Conservation (phyloP, 2,329 filamentous ascomycete genomes). For the Aspergillus candidus region DNA sequence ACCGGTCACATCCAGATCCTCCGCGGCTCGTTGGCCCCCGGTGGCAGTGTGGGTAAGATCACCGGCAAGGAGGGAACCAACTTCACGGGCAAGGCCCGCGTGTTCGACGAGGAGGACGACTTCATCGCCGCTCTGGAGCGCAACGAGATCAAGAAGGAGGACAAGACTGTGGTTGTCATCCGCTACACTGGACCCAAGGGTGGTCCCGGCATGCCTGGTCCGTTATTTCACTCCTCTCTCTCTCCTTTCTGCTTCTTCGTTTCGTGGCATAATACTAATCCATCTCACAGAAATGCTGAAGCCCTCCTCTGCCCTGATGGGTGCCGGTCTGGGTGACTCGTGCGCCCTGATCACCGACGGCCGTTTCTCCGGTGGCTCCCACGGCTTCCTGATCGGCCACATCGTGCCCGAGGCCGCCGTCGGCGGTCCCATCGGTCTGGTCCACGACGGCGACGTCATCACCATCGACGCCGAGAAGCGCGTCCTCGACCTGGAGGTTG, state of each 20-base stretch:
- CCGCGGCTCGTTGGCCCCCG: conserved; percentile 62
- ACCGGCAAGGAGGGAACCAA: conserved; percentile 66
- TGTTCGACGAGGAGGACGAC: conserved; percentile 63
- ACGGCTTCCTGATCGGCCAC: conserved; percentile 83
- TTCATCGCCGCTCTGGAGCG: conserved; percentile 63
- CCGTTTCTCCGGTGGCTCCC: conserved; percentile 59
- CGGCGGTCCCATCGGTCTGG: conserved; percentile 76
- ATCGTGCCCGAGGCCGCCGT: conserved; percentile 83
- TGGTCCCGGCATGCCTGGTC: conserved; percentile 61
- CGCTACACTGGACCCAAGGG: conserved; percentile 69
- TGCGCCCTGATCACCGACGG: conserved; percentile 69
- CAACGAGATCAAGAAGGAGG: conserved; percentile 65
- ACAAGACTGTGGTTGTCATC: conserved; percentile 71
- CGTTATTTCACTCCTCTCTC: conserved; percentile 1
- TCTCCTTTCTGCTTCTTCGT: not conserved
- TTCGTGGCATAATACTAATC: conserved; percentile 51
- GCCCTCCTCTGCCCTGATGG: conserved; percentile 67
- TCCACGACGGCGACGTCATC: conserved; percentile 73
- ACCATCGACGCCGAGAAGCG: conserved; percentile 75
- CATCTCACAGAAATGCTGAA: conserved; percentile 58
- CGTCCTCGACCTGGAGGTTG: conserved; percentile 59
- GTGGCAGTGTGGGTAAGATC: conserved; percentile 67
- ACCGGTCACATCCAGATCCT: conserved; percentile 71
- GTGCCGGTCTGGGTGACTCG: conserved; percentile 62
- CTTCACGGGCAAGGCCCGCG: conserved; percentile 64